phyloP scores from a whole-genome alignment of 2,329 filamentous ascomycete genomes.

The Tolypocladium amazonense region DNA sequence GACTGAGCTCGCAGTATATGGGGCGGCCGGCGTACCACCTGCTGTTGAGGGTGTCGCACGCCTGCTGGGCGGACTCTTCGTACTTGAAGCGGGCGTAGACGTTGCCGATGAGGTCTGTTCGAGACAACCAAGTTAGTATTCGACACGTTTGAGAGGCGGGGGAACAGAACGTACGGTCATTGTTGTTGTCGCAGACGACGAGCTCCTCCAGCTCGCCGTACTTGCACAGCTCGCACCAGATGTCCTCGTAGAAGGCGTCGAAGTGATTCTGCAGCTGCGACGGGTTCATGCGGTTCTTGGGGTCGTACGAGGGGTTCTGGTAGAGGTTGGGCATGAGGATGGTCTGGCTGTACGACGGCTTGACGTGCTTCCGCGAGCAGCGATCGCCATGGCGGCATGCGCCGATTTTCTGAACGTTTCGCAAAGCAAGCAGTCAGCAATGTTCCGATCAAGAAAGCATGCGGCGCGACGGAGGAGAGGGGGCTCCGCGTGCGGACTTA shows the following conservation, averaged over 20 bases:
- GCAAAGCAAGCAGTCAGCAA: not conserved
- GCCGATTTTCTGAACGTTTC: slow-evolving; percentile 65
- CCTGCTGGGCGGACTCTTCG: slow-evolving; percentile 88
- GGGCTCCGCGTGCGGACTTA: slow-evolving; percentile 13
- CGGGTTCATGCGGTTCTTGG: slow-evolving; percentile 93
- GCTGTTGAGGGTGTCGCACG: slow-evolving; percentile 87
- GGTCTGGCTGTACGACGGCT: slow-evolving; percentile 95
- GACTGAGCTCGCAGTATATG: slow-evolving; percentile 95
- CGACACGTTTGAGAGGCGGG: not conserved
- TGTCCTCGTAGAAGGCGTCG: slow-evolving; percentile 98
- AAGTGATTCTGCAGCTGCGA: slow-evolving; percentile 98
- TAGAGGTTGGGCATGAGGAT: slow-evolving; percentile 98
- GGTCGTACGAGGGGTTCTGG: slow-evolving; percentile 96
- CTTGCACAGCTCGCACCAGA: slow-evolving; percentile 99
- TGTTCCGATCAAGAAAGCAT: not conserved
- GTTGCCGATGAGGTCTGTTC: slow-evolving; percentile 83
- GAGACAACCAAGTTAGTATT: slow-evolving; percentile 10
- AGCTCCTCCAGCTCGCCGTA: slow-evolving; percentile 96
- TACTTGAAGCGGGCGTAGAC: slow-evolving; percentile 99
- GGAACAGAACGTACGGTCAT: slow-evolving; percentile 61
- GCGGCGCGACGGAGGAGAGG: not conserved
- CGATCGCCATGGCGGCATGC: slow-evolving; percentile 97
- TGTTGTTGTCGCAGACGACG: slow-evolving; percentile 98
- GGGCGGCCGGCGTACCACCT: slow-evolving; percentile 96
- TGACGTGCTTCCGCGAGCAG: slow-evolving; percentile 97